A percentile compares a stretch with the other conserved stretches of the same genome.
Evolutionary conservation across 2,329 filamentous ascomycete species (phyloP).

Genomic region (Blastomyces gilchristii): DNA sequence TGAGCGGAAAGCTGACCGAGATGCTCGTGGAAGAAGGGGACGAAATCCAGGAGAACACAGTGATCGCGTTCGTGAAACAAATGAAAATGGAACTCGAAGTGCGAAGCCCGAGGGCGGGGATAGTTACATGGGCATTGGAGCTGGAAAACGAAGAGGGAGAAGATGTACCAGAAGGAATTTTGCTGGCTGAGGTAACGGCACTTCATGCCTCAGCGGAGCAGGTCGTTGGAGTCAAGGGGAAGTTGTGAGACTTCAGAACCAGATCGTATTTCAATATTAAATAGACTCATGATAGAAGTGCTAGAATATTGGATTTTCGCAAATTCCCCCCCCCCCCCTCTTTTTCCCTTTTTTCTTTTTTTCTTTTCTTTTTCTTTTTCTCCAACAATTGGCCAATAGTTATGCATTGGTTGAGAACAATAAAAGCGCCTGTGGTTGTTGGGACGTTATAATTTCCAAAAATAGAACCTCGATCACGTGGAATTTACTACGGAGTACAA

Average conservation of each 20-base stretch:
- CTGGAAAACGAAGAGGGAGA: conserved; percentile 41
- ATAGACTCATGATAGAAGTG: neutral
- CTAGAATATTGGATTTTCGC: neutral
- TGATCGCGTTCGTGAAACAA: conserved; percentile 51
- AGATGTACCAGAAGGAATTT: conserved; percentile 47
- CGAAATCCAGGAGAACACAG: conserved; percentile 40
- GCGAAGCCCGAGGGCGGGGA: conserved; percentile 39
- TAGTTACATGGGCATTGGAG: conserved; percentile 43
- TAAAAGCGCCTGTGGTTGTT: too few species aligned
- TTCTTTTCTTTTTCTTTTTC: too few species aligned
- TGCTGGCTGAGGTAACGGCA: conserved; percentile 41
- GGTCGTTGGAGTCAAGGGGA: conserved; percentile 21
- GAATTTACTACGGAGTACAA: neutral
- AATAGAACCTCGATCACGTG: neutral
- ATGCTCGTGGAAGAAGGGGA: conserved; percentile 47
- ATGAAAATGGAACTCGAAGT: conserved; percentile 64
- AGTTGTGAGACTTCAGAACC: conserved; percentile 17
- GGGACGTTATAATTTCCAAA: neutral
- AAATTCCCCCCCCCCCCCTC: too few species aligned
- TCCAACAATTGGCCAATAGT: too few species aligned
- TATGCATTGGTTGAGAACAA: too few species aligned
- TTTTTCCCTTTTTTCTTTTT: too few species aligned
- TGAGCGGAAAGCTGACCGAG: conserved; percentile 51
- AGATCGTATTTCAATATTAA: neutral
- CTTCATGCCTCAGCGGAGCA: conserved; percentile 8